Conservation (phyloP, 2,329 filamentous ascomycete genomes). For the Cercospora brassicicola region DNA sequence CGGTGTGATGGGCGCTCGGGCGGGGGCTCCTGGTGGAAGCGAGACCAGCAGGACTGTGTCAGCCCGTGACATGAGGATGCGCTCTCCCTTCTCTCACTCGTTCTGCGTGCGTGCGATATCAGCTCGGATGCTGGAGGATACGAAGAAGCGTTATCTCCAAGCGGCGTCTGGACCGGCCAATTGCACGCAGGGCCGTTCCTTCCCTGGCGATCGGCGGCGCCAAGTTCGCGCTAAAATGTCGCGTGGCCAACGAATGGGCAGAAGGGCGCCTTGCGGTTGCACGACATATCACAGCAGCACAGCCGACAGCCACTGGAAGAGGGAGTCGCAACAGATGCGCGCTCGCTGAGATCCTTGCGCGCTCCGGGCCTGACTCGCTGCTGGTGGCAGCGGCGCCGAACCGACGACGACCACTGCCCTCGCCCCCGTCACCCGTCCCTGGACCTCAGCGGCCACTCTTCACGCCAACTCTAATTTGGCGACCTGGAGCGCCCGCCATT, state of each 20-base stretch:
- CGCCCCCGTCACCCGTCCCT: neutral
- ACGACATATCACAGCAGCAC: conserved; percentile 3
- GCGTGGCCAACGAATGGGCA: conserved; percentile 7
- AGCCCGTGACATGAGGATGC: neutral
- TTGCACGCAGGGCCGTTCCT: neutral
- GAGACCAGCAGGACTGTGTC: neutral
- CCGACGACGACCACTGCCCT: neutral
- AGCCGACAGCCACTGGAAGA: neutral
- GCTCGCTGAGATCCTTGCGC: neutral
- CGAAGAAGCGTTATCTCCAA: neutral
- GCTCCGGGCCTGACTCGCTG: neutral
- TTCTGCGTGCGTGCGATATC: neutral
- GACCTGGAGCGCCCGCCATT: neutral
- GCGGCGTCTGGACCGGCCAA: neutral
- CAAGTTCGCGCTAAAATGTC: neutral
- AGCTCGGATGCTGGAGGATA: neutral
- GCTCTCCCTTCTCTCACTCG: neutral
- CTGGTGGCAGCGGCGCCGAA: conserved; percentile 1
- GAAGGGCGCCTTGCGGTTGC: conserved; percentile 2
- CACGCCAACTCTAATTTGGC: conserved; percentile 3
- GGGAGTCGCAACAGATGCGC: neutral
- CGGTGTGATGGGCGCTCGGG: neutral
- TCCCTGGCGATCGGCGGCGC: neutral
- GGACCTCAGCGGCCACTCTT: neutral
- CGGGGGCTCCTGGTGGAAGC: neutral